Evolutionary conservation across 1,284 basidiomycete species (phyloP), one percentile per base, ranked within the genome.

Genomic region (Fomitopsis pinicola): DNA sequence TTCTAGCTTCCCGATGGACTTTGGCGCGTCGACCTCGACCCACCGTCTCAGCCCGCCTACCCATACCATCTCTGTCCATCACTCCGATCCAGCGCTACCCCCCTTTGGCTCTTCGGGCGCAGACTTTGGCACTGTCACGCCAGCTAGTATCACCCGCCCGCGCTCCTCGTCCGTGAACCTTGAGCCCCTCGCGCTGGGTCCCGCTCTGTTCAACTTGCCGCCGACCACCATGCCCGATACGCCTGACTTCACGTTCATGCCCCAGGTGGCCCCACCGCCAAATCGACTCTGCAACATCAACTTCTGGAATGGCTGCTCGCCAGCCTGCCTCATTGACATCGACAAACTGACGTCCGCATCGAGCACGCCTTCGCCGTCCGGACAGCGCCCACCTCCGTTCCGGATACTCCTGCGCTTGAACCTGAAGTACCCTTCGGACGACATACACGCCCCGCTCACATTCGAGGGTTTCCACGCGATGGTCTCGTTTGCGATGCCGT

Each of bases 391-490:
- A 75, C 67, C 68, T 64, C 70, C 66, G 63, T 66, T 70, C 71
- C 73, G 75, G 74, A 67, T 67, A 69, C 72, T 65, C 72, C 73
- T 86, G 61, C 79, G 81, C 64, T 75, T 89, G 64, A 82, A 78
- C 57, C 74, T 77, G 15, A 84, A 46, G 71, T 75, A 72, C 75
- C 87, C 67, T 71, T 81, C 54, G 42, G 58, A 35, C 5, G 71
- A 78, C n/a, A 76, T 82, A 42, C 78, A 73, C 66, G 76, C 76
- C 65, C 75, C 81, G 46, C 76, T 82, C 7, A 78, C 79, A 28
- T 71, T 86, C 48, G 82, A 87, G 62, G 89, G 89, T 57, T 85
- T 91, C 68, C 76, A 79, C 48, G 86, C 78, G 42, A 80, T 80
- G n/a, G 68, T 90, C 48, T 77, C 80, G 38, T 78, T 90, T 62